Conservation (phyloP, 345 rosid species). For the Heritiera littoralis region DNA sequence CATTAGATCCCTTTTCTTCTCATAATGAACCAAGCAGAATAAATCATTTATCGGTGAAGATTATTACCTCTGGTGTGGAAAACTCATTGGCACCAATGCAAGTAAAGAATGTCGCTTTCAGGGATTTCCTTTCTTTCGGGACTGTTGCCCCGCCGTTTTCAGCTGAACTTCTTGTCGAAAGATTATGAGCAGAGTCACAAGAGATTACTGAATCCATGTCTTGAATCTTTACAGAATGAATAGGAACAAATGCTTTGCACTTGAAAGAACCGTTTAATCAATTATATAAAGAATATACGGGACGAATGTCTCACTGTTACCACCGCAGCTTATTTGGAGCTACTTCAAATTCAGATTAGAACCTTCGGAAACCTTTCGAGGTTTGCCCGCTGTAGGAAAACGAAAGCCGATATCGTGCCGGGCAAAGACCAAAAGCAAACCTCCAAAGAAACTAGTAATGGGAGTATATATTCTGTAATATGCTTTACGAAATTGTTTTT, state of each 20-base stretch:
- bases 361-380: not conserved
- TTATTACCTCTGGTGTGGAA: constrained; percentile 17
- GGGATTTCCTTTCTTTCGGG: not conserved
- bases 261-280: not conserved
- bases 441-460: not conserved
- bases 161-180: not conserved
- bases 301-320: not conserved
- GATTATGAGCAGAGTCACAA: not conserved
- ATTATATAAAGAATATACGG: not conserved
- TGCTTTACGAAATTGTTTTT: not conserved
- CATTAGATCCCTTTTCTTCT: not conserved
- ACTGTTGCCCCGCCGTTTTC: not conserved
- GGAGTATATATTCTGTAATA: constrained; percentile 7
- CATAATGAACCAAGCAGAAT: not conserved
- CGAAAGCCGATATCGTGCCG: not conserved
- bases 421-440: not conserved
- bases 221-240: not conserved
- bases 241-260: not conserved
- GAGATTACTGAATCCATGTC: constrained; percentile 1
- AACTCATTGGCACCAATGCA: constrained; percentile 19
- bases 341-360: not conserved
- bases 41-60: not conserved
- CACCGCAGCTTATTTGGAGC: not conserved
- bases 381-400: not conserved
- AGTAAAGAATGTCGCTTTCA: not conserved